phyloP scores from a whole-genome alignment of 768 basidiomycete species.

The Kwoniella botswanensis region DNA sequence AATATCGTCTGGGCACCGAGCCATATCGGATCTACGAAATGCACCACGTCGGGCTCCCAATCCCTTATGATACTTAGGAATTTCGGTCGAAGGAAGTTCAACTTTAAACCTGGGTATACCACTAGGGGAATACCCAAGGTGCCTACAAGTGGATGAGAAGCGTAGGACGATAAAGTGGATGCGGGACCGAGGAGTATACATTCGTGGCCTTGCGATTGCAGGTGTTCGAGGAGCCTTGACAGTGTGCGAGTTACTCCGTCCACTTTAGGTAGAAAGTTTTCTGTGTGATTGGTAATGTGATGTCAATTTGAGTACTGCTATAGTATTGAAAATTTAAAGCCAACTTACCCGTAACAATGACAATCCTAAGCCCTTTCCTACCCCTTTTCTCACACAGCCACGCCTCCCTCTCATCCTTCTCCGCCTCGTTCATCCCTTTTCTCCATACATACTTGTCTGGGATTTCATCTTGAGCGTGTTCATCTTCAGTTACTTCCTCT shows the following conservation, averaged over 20 bases:
- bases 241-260: constrained; percentile 63
- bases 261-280: constrained; percentile 61
- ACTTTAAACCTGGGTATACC: constrained; percentile 60
- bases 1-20: constrained; percentile 61
- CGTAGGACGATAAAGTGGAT: constrained; percentile 59
- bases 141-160: constrained; percentile 60
- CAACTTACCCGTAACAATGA: constrained; percentile 53
- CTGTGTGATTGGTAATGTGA: constrained; percentile 24
- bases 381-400: constrained; percentile 40
- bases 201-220: constrained; percentile 60
- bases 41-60: constrained; percentile 61
- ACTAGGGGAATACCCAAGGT: constrained; percentile 60
- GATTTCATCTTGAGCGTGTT: background rate
- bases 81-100: constrained; percentile 61
- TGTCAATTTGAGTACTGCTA: background rate
- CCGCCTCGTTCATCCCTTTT: constrained; percentile 36
- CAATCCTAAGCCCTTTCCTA: constrained; percentile 49
- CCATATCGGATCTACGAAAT: constrained; percentile 63
- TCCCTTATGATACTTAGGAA: constrained; percentile 58
- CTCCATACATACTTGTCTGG: constrained; percentile 28
- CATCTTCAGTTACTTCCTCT: background rate
- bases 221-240: constrained; percentile 60
- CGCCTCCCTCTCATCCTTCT: constrained; percentile 37
- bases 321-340: too few species aligned
- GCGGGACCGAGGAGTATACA: constrained; percentile 61